Evolutionary conservation across 495 filamentous ascomycete genomes (phyloP).

Genomic region (Penicillium ochrochloron): DNA sequence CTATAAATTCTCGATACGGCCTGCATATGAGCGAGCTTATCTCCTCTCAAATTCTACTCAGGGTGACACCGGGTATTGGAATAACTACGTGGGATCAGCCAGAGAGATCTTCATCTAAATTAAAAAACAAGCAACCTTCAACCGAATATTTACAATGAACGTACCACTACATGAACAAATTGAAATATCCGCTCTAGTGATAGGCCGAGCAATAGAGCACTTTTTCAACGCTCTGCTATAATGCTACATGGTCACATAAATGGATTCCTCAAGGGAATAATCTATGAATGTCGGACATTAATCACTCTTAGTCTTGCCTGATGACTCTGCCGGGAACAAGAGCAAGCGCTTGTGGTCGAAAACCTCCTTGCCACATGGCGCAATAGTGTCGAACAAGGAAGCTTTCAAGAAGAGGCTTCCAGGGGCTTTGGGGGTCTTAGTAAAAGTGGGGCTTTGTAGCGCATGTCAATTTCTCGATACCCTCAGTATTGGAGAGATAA

Average conservation of each 20-base stretch:
- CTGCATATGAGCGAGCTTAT: background rate
- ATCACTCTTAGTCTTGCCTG: constrained; percentile 3
- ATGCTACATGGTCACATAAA: background rate
- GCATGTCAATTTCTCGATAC: background rate
- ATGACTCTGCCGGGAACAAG: background rate
- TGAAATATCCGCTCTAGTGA: background rate
- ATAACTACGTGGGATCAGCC: no score
- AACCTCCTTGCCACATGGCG: constrained; percentile 20
- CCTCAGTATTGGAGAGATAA: background rate
- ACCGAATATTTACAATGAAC: no score
- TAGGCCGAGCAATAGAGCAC: background rate
- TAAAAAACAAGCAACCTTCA: background rate
- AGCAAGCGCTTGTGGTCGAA: constrained; percentile 24
- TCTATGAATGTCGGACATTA: background rate
- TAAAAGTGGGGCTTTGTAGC: constrained; percentile 20
- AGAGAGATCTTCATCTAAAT: no score
- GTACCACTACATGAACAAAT: background rate
- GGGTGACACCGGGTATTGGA: no score
- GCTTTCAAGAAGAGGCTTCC: constrained; percentile 36
- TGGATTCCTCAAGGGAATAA: background rate
- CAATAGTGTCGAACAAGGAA: constrained; percentile 29
- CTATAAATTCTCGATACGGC: background rate
- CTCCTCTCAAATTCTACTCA: background rate
- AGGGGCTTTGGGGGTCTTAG: constrained; percentile 22
- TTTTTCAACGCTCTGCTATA: background rate